Percentiles rank a stretch among this genome's conserved stretches.
Evolutionary conservation across 2,329 filamentous ascomycete species (phyloP).

Genomic region (Aspergillus sp.): DNA sequence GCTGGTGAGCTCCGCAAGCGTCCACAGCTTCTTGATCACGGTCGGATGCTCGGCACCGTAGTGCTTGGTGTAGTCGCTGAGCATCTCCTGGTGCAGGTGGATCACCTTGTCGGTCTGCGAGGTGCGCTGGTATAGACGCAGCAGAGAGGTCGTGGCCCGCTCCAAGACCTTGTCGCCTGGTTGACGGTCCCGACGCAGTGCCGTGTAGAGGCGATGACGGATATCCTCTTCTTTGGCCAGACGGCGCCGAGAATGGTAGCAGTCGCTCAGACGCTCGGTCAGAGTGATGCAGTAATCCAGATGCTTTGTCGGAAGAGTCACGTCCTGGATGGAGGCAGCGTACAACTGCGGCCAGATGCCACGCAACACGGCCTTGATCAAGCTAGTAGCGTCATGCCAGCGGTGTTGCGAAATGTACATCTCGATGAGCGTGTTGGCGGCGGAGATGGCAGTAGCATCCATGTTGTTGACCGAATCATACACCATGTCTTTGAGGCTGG

Average conservation of each 20-base stretch:
- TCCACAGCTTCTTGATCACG: constrained; percentile 38
- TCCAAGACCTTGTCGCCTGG: constrained; percentile 32
- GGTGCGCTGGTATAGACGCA: constrained; percentile 30
- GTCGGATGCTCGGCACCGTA: constrained; percentile 34
- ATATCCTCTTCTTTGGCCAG: constrained; percentile 38
- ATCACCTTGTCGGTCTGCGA: constrained; percentile 37
- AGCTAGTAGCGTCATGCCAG: constrained; percentile 47
- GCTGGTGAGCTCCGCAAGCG: constrained; percentile 35
- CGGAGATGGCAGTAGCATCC: constrained; percentile 41
- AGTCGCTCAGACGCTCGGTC: constrained; percentile 48
- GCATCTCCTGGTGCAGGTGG: constrained; percentile 37
- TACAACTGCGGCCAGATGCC: constrained; percentile 50
- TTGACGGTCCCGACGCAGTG: constrained; percentile 27
- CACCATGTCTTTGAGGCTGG: constrained; percentile 44
- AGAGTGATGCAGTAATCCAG: constrained; percentile 47
- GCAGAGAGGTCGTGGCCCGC: constrained; percentile 27
- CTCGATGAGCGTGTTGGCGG: constrained; percentile 40
- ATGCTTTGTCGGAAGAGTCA: constrained; percentile 43
- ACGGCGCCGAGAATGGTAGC: constrained; percentile 42
- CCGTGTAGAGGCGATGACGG: constrained; percentile 35
- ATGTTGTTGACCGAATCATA: constrained; percentile 43
- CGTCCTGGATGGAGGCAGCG: constrained; percentile 43
- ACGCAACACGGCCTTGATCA: constrained; percentile 46
- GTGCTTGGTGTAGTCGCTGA: constrained; percentile 37
- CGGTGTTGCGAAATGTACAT: constrained; percentile 48